These are phyloP conservation scores for Biscogniauxia marginata DNA, from an alignment of 2,329 filamentous ascomycete genomes.

Conservation along the genomic window DNA sequence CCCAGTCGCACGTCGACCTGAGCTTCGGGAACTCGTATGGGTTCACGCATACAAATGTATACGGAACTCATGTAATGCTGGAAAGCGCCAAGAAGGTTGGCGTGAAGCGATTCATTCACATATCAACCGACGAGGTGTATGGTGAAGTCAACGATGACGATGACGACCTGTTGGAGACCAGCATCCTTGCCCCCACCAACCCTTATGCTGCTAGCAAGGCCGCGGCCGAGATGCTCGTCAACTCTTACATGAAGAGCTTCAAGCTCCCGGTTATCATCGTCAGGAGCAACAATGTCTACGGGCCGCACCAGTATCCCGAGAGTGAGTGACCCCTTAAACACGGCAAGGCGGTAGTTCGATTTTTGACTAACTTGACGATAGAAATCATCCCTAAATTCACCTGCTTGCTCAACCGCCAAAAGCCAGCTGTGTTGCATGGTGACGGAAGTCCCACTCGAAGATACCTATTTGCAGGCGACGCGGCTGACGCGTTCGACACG, in stretches of 20 bases:
- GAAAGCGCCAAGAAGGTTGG: constrained; percentile 73
- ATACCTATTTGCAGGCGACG: constrained; percentile 77
- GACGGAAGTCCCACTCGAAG: constrained; percentile 72
- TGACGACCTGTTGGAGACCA: constrained; percentile 70
- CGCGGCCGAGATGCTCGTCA: constrained; percentile 81
- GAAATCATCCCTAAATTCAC: constrained; percentile 84
- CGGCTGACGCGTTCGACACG: constrained; percentile 78
- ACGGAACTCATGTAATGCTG: constrained; percentile 78
- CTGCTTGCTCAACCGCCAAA: constrained; percentile 64
- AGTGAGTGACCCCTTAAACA: constrained; percentile 51
- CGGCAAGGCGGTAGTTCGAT: neutral
- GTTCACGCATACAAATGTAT: constrained; percentile 80
- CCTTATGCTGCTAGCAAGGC: constrained; percentile 81
- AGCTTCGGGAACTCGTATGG: constrained; percentile 81
- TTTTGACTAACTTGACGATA: constrained; percentile 33
- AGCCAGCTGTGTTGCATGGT: constrained; percentile 72
- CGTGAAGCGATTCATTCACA: constrained; percentile 73
- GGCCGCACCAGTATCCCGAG: constrained; percentile 80
- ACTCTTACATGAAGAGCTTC: constrained; percentile 82
- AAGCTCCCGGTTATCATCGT: constrained; percentile 78
- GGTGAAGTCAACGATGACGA: constrained; percentile 73
- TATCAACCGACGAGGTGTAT: constrained; percentile 84
- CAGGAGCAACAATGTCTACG: constrained; percentile 82
- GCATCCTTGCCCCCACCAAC: constrained; percentile 75
- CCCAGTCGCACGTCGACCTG: constrained; percentile 80